Percentiles rank a stretch among this genome's conserved stretches.
These are phyloP conservation scores for Starmerella bombicola DNA, from an alignment of 805 yeast species.

Conservation along the genomic window DNA sequence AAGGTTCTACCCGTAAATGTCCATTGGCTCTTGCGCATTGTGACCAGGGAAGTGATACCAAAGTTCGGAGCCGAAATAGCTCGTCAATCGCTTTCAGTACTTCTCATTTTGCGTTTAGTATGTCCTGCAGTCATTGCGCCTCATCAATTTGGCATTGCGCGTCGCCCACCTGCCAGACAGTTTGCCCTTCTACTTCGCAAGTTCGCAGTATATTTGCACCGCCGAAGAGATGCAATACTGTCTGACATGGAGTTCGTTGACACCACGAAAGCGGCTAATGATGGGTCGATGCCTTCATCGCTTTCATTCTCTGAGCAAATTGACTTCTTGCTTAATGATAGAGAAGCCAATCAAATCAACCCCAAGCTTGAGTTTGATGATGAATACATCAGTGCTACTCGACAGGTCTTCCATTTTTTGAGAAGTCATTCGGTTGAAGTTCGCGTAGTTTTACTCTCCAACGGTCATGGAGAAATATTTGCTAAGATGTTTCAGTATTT, in stretches of 20 bases:
- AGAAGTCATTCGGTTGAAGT: conserved; percentile 8
- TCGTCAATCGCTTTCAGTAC: background rate
- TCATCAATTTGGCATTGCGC: background rate
- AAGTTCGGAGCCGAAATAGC: conserved; percentile 3
- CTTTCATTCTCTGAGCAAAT: too few relatives aligned
- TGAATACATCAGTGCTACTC: conserved; percentile 1
- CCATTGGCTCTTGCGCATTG: background rate
- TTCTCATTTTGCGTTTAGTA: conserved; percentile 2
- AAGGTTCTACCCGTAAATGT: background rate
- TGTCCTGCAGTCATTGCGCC: conserved; percentile 9
- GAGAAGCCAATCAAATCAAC: too few relatives aligned
- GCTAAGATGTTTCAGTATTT: conserved; percentile 5
- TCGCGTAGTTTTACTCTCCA: conserved; percentile 8
- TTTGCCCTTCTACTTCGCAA: conserved; percentile 2
- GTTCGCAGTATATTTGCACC: conserved; percentile 5
- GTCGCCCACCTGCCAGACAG: conserved; percentile 4
- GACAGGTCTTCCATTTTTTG: conserved; percentile 7
- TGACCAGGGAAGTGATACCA: background rate
- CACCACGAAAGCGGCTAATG: background rate
- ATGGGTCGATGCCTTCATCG: background rate
- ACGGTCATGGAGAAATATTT: conserved; percentile 2
- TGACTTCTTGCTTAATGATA: too few relatives aligned
- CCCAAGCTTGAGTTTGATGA: background rate
- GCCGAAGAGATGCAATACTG: too few relatives aligned
- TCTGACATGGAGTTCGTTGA: background rate